Conservation (phyloP, 2,329 filamentous ascomycete genomes). For the Curvularia eragrostidis region DNA sequence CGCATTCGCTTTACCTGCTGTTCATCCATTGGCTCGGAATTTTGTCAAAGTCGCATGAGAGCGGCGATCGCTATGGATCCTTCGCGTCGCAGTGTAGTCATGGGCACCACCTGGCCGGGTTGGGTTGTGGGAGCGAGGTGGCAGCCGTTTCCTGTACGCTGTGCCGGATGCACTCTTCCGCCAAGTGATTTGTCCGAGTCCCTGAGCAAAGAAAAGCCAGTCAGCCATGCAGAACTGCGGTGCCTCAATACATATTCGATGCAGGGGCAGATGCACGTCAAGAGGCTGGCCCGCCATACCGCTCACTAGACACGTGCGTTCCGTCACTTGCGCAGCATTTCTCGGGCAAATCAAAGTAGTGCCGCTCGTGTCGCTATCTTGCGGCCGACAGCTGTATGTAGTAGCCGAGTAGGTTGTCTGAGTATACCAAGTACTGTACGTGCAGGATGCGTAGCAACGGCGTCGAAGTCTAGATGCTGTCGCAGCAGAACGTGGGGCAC, state of each 20-base stretch:
- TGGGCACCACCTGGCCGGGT: neutral
- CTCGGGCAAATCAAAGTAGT: neutral
- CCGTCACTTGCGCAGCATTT: neutral
- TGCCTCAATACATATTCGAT: neutral
- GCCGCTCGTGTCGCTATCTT: neutral
- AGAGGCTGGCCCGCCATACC: neutral
- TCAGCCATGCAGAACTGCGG: neutral
- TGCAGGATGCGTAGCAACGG: neutral
- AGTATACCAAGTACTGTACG: neutral
- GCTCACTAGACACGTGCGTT: neutral
- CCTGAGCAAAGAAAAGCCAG: neutral
- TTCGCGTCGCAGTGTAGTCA: constrained; percentile 2
- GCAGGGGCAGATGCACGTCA: neutral
- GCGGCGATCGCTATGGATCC: neutral
- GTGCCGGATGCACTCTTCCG: constrained; percentile 1
- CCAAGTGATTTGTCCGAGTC: neutral
- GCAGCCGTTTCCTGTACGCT: neutral
- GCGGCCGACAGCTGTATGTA: neutral
- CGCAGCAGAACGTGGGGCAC: neutral
- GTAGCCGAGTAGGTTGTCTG: neutral
- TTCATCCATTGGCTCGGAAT: constrained; percentile 8
- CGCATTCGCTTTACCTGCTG: neutral
- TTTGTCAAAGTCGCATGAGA: neutral
- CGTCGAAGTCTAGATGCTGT: constrained; percentile 1
- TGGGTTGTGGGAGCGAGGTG: neutral